A percentile compares a stretch with the other conserved stretches of the same genome.
phyloP scores from a whole-genome alignment of 164 flowering plant species.

The Stephania japonica region DNA sequence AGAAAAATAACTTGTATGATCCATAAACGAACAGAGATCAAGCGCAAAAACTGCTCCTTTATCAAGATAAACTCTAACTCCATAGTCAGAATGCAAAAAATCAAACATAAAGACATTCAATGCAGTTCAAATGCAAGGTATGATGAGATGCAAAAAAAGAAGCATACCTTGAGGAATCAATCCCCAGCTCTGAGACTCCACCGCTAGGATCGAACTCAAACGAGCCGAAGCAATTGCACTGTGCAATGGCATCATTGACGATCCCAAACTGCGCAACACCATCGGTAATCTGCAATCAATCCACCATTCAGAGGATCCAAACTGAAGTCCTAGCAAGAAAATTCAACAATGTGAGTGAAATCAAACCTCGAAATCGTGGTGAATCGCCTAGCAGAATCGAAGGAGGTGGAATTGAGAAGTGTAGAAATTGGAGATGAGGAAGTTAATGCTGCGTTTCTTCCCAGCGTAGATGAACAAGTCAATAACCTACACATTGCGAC shows the following conservation, averaged over 20 bases:
- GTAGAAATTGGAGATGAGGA: constrained; percentile 10
- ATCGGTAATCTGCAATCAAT: constrained; percentile 38
- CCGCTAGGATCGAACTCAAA: constrained; percentile 41
- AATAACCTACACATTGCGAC: constrained; percentile 26
- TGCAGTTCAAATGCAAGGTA: too few species aligned
- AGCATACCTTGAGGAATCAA: constrained; percentile 61
- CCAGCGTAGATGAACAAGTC: constrained; percentile 24
- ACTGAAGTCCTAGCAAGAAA: not conserved
- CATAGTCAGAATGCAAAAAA: too few species aligned
- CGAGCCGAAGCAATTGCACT: constrained; percentile 62
- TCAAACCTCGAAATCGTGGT: constrained; percentile 32
- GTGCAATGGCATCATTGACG: constrained; percentile 54
- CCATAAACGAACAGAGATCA: too few species aligned
- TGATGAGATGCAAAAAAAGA: not conserved
- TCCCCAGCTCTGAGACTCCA: constrained; percentile 56
- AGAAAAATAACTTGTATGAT: too few species aligned
- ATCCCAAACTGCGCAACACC: constrained; percentile 36
- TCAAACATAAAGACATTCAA: constrained; percentile 6
- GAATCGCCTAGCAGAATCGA: constrained; percentile 22
- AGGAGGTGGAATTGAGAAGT: constrained; percentile 12
- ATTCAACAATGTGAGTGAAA: not conserved
- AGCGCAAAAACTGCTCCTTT: too few species aligned
- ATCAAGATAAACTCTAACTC: too few species aligned
- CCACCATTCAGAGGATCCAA: not conserved
- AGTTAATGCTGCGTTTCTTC: constrained; percentile 13